A percentile compares a stretch with the other conserved stretches of the same genome.
Conservation (phyloP, 2,329 filamentous ascomycete genomes). For the Nemania bipapillata region DNA sequence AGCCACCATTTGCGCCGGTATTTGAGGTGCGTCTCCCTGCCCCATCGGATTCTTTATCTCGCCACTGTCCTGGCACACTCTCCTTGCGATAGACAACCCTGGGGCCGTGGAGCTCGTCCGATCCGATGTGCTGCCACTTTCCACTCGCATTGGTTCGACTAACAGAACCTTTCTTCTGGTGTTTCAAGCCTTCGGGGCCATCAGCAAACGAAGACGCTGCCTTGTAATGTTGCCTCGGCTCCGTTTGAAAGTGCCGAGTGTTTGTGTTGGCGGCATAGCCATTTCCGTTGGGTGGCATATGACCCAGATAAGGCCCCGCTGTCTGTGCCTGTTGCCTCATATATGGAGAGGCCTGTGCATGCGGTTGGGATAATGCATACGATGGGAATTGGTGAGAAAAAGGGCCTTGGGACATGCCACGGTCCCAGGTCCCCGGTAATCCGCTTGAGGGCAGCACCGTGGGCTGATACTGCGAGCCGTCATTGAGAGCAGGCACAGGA, state of each 20-base stretch:
- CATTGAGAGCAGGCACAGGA: not conserved
- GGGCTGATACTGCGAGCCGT: not conserved
- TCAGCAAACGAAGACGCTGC: not conserved
- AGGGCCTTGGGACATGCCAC: slow-evolving; percentile 7
- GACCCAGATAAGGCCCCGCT: not conserved
- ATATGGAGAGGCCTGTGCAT: not conserved
- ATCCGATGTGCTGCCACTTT: slow-evolving; percentile 31
- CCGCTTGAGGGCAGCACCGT: not conserved
- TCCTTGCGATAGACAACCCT: slow-evolving; percentile 34
- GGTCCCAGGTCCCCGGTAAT: not conserved
- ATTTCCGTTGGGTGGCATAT: not conserved
- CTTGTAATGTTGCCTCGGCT: not conserved
- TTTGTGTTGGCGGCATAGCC: not conserved
- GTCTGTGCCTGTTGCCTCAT: slow-evolving; percentile 9
- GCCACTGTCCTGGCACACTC: slow-evolving; percentile 4
- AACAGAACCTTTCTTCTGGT: slow-evolving; percentile 4
- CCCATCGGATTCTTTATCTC: not conserved
- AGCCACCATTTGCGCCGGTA: not conserved
- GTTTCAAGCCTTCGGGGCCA: not conserved
- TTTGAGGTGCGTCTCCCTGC: not conserved
- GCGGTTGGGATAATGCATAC: slow-evolving; percentile 3
- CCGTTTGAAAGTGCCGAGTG: not conserved
- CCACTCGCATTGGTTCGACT: slow-evolving; percentile 2
- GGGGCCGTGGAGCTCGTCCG: slow-evolving; percentile 39
- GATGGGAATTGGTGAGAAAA: slow-evolving; percentile 26